Conservation (phyloP, 2,329 filamentous ascomycete genomes). For the Aspergillus sp. region DNA sequence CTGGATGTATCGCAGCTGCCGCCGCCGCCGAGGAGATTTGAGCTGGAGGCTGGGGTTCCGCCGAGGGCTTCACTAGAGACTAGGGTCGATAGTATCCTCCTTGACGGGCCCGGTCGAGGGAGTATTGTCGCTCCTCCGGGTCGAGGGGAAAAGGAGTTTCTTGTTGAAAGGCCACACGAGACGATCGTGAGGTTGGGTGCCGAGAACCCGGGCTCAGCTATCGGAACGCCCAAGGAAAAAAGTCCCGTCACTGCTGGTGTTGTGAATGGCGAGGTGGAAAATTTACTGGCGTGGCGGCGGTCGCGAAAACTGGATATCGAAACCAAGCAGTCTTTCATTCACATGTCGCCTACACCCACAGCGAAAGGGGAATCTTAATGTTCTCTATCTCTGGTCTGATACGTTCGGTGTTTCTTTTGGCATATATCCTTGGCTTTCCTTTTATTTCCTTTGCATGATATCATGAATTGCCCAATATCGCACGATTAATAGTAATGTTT, state of each 20-base stretch:
- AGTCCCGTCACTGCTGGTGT: too few species aligned
- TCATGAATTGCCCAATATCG: background rate
- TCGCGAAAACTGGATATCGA: background rate
- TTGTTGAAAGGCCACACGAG: background rate
- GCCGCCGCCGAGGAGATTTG: background rate
- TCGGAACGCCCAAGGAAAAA: background rate
- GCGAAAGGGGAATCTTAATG: too few species aligned
- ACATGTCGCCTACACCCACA: background rate
- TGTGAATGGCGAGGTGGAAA: background rate
- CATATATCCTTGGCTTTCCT: background rate
- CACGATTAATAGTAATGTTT: too few species aligned
- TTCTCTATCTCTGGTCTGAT: background rate
- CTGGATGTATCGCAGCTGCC: background rate
- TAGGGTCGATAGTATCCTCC: background rate
- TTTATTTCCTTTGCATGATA: background rate
- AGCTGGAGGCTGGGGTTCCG: conserved; percentile 7
- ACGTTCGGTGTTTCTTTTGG: background rate
- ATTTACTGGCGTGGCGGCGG: background rate
- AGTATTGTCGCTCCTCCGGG: too few species aligned
- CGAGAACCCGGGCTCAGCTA: background rate
- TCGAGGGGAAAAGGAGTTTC: too few species aligned
- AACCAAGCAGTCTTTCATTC: background rate
- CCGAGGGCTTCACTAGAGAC: background rate
- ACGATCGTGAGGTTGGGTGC: background rate
- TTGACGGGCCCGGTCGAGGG: background rate